A percentile compares a stretch with the other conserved stretches of the same genome.
Evolutionary conservation across 768 basidiomycete species (phyloP).

Genomic region (Amylocystis lapponica): DNA sequence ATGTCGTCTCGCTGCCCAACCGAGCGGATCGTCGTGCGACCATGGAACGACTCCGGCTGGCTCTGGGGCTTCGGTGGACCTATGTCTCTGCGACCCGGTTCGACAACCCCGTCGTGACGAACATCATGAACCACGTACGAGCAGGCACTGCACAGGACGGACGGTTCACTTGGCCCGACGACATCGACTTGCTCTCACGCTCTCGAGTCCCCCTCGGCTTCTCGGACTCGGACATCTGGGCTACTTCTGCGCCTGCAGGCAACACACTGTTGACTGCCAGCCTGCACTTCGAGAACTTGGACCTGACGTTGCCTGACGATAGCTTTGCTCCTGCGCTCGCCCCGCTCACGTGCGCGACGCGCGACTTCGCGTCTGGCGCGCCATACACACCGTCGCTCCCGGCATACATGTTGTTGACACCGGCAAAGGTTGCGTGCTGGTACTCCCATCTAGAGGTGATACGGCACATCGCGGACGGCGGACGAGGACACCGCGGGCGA

Average conservation of each 20-base stretch:
- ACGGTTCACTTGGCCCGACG: conserved; percentile 19
- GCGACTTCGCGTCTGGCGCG: conserved; percentile 11
- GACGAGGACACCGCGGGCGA: too few species aligned
- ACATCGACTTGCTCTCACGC: conserved; percentile 1
- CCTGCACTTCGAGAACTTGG: background rate
- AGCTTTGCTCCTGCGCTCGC: conserved; percentile 1
- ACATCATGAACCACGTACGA: conserved; percentile 41
- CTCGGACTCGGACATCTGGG: conserved; percentile 18
- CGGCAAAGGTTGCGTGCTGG: conserved; percentile 65
- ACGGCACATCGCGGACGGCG: conserved; percentile 32
- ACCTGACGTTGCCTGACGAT: background rate
- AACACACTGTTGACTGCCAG: background rate
- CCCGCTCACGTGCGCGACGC: conserved; percentile 38
- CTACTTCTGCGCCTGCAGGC: background rate
- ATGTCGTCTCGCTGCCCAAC: conserved; percentile 54
- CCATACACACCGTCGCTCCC: conserved; percentile 32
- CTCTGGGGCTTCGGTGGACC: conserved; percentile 46
- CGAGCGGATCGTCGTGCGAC: conserved; percentile 49
- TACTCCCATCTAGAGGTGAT: conserved; percentile 58
- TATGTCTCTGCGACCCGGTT: conserved; percentile 45
- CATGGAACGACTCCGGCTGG: conserved; percentile 49
- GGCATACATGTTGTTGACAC: conserved; percentile 47
- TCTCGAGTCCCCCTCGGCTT: conserved; percentile 6
- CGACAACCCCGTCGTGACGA: conserved; percentile 31
- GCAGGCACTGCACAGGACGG: background rate